Evolutionary conservation across 2,329 filamentous ascomycete genomes (phyloP), one percentile per base, ranked within the genome.

Genomic region (Sphaceloma murrayae): DNA sequence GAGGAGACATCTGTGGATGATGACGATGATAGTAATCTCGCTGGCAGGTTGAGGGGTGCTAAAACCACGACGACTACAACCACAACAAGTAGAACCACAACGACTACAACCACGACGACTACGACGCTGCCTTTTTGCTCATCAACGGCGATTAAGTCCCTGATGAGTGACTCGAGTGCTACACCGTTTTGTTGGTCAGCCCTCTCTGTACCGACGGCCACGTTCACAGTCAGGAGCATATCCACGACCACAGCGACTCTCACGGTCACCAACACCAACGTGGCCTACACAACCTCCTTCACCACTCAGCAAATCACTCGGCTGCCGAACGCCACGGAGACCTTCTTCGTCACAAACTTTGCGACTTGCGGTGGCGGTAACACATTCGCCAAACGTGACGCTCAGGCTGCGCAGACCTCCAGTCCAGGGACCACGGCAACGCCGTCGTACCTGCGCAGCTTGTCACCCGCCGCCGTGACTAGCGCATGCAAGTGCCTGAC

Each of bases 341-440:
- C 36, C 6, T 10, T 26, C 13, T 40, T 29, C 24, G 26, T 40
- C 16, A 40, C 36, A 5, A 22, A 22, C 14, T 40, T 29, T 16
- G 36, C 36, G 13, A 40, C 36, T 14, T 40, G 36, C 16, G 36
- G 36, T 13, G 36, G 24, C 10, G 36, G 36, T 26, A 40, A 40
- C 36, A 40, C 36, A 10, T 40, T 40, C 14, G 10, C 11, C 4
- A 40, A 40, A 22, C 36, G 36, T n/a, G 34, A 38, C 3, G 34
- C 34, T 7, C 24, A 29, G 22, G n/a, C 36, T 4, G 36, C 36
- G 7, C 36, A 40, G 16, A 19, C 36, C 10, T 26, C 36, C 2
- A 29, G 14, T 10, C 6, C 22, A 2, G 24, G 22, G n/a, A 8
- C 30, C 7, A 22, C 22, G 4, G 24, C 26, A 27, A 27, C 24